A percentile compares a stretch with the other conserved stretches of the same genome.
Conservation (phyloP, 208 protist genomes). For the Leishmania guyanensis region DNA sequence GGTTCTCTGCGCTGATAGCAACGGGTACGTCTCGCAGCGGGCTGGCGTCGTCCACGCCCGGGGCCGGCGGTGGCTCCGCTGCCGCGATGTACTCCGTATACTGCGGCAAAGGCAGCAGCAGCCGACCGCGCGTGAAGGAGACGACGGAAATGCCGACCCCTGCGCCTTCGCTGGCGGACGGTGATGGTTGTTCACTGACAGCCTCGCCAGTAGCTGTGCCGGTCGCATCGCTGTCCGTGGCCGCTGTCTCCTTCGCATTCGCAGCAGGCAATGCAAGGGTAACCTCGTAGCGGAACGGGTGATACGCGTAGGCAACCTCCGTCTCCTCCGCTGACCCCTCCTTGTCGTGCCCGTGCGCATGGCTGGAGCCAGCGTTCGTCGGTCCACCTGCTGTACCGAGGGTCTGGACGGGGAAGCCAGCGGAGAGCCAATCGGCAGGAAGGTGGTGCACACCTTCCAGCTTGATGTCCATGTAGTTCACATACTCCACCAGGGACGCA, state of each 20-base stretch:
- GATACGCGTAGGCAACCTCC: conserved; percentile 43
- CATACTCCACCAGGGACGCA: conserved; percentile 20
- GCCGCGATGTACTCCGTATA: conserved; percentile 68
- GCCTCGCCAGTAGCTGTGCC: not conserved
- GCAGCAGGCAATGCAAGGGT: conserved; percentile 18
- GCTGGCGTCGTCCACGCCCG: conserved; percentile 43
- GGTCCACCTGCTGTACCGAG: conserved; percentile 1
- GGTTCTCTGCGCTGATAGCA: conserved; percentile 24
- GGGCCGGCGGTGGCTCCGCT: conserved; percentile 42
- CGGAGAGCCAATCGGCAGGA: conserved; percentile 60
- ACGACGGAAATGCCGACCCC: not conserved
- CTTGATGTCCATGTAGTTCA: conserved; percentile 85
- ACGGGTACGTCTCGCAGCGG: conserved; percentile 67
- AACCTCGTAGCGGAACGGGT: conserved; percentile 69
- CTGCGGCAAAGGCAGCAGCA: conserved; percentile 48
- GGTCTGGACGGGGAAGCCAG: conserved; percentile 15
- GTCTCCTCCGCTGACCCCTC: conserved; percentile 5
- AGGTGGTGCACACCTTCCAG: conserved; percentile 58
- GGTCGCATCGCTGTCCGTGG: not conserved
- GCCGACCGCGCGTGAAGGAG: conserved; percentile 56
- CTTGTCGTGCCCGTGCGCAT: conserved; percentile 7
- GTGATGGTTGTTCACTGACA: not conserved
- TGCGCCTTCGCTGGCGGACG: not conserved
- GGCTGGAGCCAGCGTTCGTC: not conserved
- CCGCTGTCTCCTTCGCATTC: not conserved